Percentiles rank a stretch among this genome's conserved stretches.
These are phyloP conservation scores for Wickerhamiella hasegawae DNA, from an alignment of 805 yeast species.

Conservation along the genomic window DNA sequence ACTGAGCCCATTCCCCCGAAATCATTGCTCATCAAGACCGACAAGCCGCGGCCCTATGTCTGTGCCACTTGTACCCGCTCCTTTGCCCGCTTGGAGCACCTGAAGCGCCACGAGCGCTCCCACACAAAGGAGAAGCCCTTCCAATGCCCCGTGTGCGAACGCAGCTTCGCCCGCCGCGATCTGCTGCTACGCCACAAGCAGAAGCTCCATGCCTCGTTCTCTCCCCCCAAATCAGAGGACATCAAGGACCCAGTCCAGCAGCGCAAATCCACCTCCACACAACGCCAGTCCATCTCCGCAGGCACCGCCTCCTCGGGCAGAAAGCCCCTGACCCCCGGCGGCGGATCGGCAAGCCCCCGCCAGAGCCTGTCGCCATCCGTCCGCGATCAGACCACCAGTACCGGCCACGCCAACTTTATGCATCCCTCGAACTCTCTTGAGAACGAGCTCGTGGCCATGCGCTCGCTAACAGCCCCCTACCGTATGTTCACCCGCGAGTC, in stretches of 20 bases:
- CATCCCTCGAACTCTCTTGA: conserved; percentile 10
- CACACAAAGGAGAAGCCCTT: conserved; percentile 95
- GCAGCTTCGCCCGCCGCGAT: conserved; percentile 80
- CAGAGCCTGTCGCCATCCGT: no score
- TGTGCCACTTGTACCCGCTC: conserved; percentile 87
- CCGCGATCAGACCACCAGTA: no score
- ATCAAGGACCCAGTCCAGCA: not conserved
- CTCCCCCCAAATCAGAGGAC: conserved; percentile 4
- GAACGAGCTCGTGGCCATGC: conserved; percentile 11
- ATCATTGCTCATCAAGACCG: conserved; percentile 69
- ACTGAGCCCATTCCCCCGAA: conserved; percentile 71
- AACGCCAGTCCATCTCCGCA: not conserved
- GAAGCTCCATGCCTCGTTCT: conserved; percentile 48
- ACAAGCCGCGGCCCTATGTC: conserved; percentile 85
- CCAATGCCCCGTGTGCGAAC: conserved; percentile 90
- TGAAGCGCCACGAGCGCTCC: conserved; percentile 83
- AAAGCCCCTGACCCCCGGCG: not conserved
- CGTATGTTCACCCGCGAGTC: conserved; percentile 8
- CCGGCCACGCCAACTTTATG: no score
- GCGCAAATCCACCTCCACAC: not conserved
- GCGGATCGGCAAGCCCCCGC: no score
- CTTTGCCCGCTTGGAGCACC: conserved; percentile 87
- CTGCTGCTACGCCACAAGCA: conserved; percentile 77
- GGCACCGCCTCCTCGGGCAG: not conserved
- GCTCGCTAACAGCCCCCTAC: conserved; percentile 7